These are phyloP conservation scores for Rhododendron vialii DNA, from an alignment of 148 eudicot species.

Conservation along the genomic window DNA sequence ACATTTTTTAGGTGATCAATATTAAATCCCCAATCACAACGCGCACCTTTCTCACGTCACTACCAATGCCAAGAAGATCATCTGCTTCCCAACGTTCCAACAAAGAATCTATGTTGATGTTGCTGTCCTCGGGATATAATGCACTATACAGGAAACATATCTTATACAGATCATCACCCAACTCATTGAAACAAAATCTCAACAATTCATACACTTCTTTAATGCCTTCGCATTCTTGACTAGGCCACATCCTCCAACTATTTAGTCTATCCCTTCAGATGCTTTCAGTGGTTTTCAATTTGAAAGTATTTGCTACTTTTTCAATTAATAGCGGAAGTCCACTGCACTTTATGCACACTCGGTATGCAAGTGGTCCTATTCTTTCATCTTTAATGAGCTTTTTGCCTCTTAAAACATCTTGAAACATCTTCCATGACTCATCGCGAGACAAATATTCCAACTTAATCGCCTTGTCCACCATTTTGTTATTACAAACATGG, in stretches of 20 bases:
- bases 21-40: not conserved
- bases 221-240: not conserved
- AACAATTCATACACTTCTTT: not conserved
- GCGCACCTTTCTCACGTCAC: not conserved
- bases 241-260: not conserved
- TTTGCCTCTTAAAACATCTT: not conserved
- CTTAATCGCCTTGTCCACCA: too few species aligned
- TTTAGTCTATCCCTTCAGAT: not conserved
- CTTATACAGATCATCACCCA: not conserved
- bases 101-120: conserved; percentile 1
- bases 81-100: conserved; percentile 7
- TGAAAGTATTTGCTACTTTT: conserved; percentile 4
- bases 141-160: conserved; percentile 16
- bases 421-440: too few species aligned
- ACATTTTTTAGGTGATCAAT: not conserved
- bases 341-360: too few species aligned
- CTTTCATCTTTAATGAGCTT: too few species aligned
- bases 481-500: too few species aligned
- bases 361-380: too few species aligned
- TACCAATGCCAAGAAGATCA: not conserved
- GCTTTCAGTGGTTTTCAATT: not conserved
- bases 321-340: not conserved
- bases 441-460: too few species aligned
- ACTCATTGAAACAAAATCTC: conserved; percentile 3
- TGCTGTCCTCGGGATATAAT: conserved; percentile 13